These are phyloP conservation scores for Priceomyces medius DNA, from an alignment of 805 yeast species.

Conservation along the genomic window DNA sequence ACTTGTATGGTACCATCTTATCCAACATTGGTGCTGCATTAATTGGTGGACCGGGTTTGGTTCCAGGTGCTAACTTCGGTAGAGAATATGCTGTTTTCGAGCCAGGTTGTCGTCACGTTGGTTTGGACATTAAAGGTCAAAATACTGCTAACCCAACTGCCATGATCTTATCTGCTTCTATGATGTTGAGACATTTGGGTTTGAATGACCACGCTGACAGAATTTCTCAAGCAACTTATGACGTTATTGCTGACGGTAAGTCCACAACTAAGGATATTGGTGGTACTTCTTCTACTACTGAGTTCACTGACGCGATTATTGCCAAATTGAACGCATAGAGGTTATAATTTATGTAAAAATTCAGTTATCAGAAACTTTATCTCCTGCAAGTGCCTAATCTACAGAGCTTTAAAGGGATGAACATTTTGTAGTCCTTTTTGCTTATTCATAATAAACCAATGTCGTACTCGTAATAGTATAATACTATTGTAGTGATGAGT, in stretches of 20 bases:
- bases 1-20: conserved; percentile 95
- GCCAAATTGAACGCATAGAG: conserved; percentile 49
- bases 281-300: conserved; percentile 85
- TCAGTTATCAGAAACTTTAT: background rate
- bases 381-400: conserved; percentile 10
- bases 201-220: conserved; percentile 80
- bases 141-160: conserved; percentile 98
- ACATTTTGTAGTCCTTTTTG: conserved; percentile 2
- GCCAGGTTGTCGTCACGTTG: conserved; percentile 99
- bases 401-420: conserved; percentile 1
- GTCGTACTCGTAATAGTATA: too few relatives aligned
- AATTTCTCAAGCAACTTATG: conserved; percentile 85
- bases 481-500: too few relatives aligned
- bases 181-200: conserved; percentile 95
- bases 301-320: conserved; percentile 90
- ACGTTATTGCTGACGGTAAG: conserved; percentile 85
- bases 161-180: conserved; percentile 85
- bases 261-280: conserved; percentile 87
- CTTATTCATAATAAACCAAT: background rate
- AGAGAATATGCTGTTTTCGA: conserved; percentile 97
- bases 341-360: background rate
- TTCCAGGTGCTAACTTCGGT: conserved; percentile 98
- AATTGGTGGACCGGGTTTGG: conserved; percentile 97
- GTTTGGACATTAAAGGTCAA: conserved; percentile 92
- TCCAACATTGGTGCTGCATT: conserved; percentile 97